Evolutionary conservation across 108 stramenopile genomes (phyloP).

Genomic region (Nitzschia sp.): DNA sequence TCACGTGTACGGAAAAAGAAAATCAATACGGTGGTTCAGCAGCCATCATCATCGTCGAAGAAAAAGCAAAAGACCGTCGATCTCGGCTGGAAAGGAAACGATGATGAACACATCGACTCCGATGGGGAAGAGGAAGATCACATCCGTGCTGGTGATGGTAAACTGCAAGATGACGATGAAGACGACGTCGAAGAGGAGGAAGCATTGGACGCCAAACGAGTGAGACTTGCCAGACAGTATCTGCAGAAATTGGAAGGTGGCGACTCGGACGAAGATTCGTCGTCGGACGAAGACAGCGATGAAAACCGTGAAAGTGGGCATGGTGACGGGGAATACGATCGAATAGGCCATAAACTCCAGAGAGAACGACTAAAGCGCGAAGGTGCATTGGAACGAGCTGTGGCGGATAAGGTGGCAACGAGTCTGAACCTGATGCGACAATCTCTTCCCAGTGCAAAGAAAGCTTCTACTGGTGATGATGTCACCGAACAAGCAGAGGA

Average conservation of each 20-base stretch:
- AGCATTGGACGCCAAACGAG: conserved; percentile 74
- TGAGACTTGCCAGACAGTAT: conserved; percentile 82
- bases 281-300: conserved; percentile 32
- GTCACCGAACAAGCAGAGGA: conserved; percentile 40
- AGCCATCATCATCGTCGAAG: not conserved
- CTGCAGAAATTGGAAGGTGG: conserved; percentile 54
- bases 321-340: conserved; percentile 34
- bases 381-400: conserved; percentile 54
- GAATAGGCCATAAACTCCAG: conserved; percentile 43
- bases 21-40: not conserved
- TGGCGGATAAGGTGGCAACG: conserved; percentile 59
- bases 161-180: conserved; percentile 28
- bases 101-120: conserved; percentile 54
- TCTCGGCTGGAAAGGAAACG: conserved; percentile 17
- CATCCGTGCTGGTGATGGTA: not conserved
- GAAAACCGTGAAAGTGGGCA: conserved; percentile 37
- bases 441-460: conserved; percentile 10
- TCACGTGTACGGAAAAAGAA: conserved; percentile 26
- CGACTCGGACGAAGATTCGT: conserved; percentile 31
- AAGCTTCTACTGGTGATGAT: not conserved
- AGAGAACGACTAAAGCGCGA: conserved; percentile 64
- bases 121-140: conserved; percentile 31
- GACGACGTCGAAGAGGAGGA: conserved; percentile 64
- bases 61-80: conserved; percentile 40
- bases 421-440: conserved; percentile 32